Evolutionary conservation across 805 yeast species (phyloP), one percentile per base, ranked within the genome.

Genomic region (Millerozyma acaciae): DNA sequence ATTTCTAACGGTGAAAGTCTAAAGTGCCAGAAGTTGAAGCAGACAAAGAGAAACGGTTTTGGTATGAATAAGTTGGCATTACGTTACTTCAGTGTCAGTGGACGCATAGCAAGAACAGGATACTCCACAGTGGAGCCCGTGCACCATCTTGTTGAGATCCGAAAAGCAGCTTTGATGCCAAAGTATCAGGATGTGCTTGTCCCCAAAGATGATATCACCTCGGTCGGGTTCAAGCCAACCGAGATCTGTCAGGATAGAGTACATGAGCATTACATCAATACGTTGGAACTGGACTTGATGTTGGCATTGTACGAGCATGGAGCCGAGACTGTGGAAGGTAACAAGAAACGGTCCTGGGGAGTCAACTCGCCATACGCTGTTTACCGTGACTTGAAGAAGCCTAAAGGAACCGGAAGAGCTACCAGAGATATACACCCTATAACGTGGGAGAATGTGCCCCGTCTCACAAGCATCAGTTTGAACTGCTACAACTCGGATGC

Each of bases 351-450:
- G 64, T 69, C 75, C 37, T 88, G 98, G 95, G 88, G 84, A 45
- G 84, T 84, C 34, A 65, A 82, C 15, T 80, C 95, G 19, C 96
- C 96, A 29, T 93, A 84, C 62, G 93, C 88, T 53, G 55, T 88
- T 34, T 86, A 86, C 62, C 84, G 96, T 72, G 79, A 85, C 14
- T 59, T 74, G 37, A 75, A 76, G 50, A 79, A 79, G 44, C 96
- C 97, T 22, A 67, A 64, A 39, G 96, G 97, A 2, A 74, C 79
- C 23, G 71, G 73, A 16, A 79, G 79, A 31, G 81, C 88, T 34
- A 75, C 88, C 4, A 86, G 84, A 44, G 84, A 86, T 48, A 68
- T 85, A 40, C 66, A 73, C 38, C 84, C 84, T 20, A 71, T 86
- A 32, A 75, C 70, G n/a, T 62, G 77, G 63, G 57, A 65, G 26